A percentile compares a stretch with the other conserved stretches of the same genome.
Evolutionary conservation across 352 stramenopile species (phyloP).

Genomic region (Phytophthora cryptogea): DNA sequence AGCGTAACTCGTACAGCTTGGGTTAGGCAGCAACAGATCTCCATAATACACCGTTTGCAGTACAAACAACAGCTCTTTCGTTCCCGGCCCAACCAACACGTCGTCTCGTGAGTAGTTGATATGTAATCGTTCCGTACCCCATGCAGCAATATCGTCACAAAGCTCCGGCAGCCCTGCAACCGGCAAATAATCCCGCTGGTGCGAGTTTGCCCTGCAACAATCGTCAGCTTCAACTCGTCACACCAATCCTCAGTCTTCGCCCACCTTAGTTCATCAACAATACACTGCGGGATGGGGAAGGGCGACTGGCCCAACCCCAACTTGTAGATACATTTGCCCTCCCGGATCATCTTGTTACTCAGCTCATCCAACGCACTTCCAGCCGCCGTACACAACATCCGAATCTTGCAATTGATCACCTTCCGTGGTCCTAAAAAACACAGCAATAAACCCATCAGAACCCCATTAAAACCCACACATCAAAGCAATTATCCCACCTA

Average conservation of each 20-base stretch:
- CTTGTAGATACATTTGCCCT: conserved; percentile 87
- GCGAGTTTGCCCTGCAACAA: conserved; percentile 64
- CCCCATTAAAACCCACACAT: not conserved
- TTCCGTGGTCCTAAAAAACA: conserved; percentile 61
- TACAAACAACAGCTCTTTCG: conserved; percentile 89
- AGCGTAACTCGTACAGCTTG: conserved; percentile 86
- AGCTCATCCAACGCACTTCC: conserved; percentile 83
- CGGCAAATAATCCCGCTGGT: conserved; percentile 84
- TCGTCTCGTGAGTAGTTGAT: conserved; percentile 75
- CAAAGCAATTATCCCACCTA: conserved; percentile 25
- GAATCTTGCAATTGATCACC: conserved; percentile 88
- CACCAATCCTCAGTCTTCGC: conserved; percentile 3
- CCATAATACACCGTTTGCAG: conserved; percentile 90
- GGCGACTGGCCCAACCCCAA: conserved; percentile 84
- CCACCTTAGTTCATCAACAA: conserved; percentile 86
- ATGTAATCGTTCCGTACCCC: conserved; percentile 59
- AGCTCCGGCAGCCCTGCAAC: conserved; percentile 77
- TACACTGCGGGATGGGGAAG: conserved; percentile 87
- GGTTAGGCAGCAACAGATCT: conserved; percentile 82
- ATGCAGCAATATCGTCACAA: conserved; percentile 78
- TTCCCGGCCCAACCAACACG: conserved; percentile 87
- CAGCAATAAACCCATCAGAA: conserved; percentile 6
- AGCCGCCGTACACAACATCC: conserved; percentile 80
- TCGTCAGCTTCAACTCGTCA: conserved; percentile 4
- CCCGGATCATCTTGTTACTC: conserved; percentile 83